phyloP scores from a whole-genome alignment of 306 rosid species.

The Quercus rubra region DNA sequence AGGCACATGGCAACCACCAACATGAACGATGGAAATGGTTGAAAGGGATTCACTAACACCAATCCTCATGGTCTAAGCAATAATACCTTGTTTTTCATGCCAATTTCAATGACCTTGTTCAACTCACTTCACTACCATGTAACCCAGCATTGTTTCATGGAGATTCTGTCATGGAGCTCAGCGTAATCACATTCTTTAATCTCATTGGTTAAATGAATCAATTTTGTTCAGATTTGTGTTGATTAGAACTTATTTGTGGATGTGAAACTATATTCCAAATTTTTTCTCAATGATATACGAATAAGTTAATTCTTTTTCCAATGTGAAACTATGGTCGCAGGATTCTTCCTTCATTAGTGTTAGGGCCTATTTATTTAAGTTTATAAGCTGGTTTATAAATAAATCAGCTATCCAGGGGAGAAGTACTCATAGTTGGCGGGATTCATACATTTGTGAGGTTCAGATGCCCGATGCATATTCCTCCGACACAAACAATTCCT shows the following conservation, averaged over 20 bases:
- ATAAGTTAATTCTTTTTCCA: not conserved
- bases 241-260: not conserved
- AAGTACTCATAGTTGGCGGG: too few relatives aligned
- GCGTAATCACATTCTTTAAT: not conserved
- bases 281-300: not conserved
- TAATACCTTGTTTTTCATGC: not conserved
- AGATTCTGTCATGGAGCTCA: not conserved
- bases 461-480: too few relatives aligned
- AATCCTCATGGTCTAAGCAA: slow-evolving; percentile 7
- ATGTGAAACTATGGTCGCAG: not conserved
- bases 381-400: too few relatives aligned
- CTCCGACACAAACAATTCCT: too few relatives aligned
- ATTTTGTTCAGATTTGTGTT: not conserved
- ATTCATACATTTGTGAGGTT: too few relatives aligned
- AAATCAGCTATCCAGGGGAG: too few relatives aligned
- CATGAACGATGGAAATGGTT: slow-evolving; percentile 33
- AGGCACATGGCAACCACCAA: slow-evolving; percentile 98
- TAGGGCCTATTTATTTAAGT: not conserved
- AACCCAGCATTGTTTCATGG: not conserved
- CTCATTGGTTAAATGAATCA: not conserved
- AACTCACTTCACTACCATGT: not conserved
- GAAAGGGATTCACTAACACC: slow-evolving; percentile 9
- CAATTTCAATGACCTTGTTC: not conserved
- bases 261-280: not conserved
- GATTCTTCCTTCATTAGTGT: not conserved